phyloP scores from a whole-genome alignment of 306 rosid species.

The Pyrus pyrifolia region DNA sequence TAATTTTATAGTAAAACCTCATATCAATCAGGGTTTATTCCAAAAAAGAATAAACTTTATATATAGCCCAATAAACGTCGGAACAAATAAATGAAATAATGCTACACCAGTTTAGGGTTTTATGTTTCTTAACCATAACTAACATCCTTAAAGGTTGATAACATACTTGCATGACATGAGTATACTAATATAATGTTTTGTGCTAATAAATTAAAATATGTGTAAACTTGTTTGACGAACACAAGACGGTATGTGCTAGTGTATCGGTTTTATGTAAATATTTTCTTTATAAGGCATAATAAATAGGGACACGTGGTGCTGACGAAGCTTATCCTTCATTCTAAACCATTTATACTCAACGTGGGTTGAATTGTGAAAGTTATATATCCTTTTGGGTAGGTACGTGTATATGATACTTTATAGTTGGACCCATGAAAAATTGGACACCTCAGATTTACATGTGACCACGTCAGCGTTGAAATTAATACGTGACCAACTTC shows the following conservation, averaged over 20 bases:
- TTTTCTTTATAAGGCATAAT: not conserved
- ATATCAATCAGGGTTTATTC: not conserved
- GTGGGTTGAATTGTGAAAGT: not conserved
- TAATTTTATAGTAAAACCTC: too few species aligned
- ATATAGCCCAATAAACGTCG: not conserved
- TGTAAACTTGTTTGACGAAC: too few species aligned
- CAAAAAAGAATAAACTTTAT: too few species aligned
- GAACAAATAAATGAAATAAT: not conserved
- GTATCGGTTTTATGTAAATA: not conserved
- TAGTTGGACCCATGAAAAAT: not conserved
- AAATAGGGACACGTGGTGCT: constrained; percentile 2
- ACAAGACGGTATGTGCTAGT: not conserved
- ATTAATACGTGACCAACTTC: not conserved
- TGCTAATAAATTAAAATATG: not conserved
- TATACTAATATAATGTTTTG: too few species aligned
- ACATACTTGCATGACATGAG: not conserved
- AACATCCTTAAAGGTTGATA: not conserved
- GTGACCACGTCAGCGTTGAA: constrained; percentile 25
- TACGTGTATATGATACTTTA: not conserved
- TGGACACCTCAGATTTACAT: constrained; percentile 18
- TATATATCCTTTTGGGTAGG: not conserved
- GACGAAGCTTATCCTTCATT: not conserved
- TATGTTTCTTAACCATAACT: too few species aligned
- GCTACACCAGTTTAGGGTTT: not conserved
- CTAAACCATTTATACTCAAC: not conserved